Evolutionary conservation across 192 early-diverging fungal species (phyloP).

Genomic region (Spinellus fusiger): DNA sequence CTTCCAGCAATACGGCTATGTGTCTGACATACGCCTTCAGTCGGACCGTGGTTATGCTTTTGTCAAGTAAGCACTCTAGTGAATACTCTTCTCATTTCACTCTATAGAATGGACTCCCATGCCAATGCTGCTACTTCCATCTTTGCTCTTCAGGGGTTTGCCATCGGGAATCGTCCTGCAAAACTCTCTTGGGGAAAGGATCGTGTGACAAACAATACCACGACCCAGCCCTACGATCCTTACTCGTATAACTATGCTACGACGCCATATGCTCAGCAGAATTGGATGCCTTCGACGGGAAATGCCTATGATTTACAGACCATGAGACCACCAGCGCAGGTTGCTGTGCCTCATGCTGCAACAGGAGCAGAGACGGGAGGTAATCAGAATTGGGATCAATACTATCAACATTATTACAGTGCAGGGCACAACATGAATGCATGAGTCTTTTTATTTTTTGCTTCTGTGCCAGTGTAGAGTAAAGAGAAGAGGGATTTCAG

Average conservation of each 20-base stretch:
- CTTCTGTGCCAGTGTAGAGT: background rate
- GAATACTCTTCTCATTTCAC: too few species aligned
- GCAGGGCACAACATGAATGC: background rate
- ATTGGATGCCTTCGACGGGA: slow-evolving; percentile 4
- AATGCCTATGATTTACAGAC: background rate
- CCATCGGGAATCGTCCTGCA: slow-evolving; percentile 64
- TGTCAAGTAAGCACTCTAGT: slow-evolving; percentile 55
- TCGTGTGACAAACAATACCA: slow-evolving; percentile 43
- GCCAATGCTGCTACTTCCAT: slow-evolving; percentile 86
- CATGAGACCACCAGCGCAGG: background rate
- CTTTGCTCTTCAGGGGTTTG: slow-evolving; percentile 64
- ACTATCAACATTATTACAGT: slow-evolving; percentile 26
- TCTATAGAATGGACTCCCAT: slow-evolving; percentile 67
- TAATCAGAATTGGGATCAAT: slow-evolving; percentile 17
- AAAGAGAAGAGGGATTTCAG: background rate
- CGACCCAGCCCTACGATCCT: slow-evolving; percentile 20
- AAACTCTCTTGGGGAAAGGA: slow-evolving; percentile 86
- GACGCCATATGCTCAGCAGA: background rate
- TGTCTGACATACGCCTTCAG: slow-evolving; percentile 77
- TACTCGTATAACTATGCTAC: slow-evolving; percentile 2
- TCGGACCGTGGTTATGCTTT: slow-evolving; percentile 86
- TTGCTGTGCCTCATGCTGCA: slow-evolving; percentile 19
- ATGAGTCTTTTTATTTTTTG: background rate
- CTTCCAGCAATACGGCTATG: slow-evolving; percentile 74
- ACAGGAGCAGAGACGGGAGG: slow-evolving; percentile 24